Conservation (phyloP, 306 rosid genomes). For the Sphenostylis stenocarpa region DNA sequence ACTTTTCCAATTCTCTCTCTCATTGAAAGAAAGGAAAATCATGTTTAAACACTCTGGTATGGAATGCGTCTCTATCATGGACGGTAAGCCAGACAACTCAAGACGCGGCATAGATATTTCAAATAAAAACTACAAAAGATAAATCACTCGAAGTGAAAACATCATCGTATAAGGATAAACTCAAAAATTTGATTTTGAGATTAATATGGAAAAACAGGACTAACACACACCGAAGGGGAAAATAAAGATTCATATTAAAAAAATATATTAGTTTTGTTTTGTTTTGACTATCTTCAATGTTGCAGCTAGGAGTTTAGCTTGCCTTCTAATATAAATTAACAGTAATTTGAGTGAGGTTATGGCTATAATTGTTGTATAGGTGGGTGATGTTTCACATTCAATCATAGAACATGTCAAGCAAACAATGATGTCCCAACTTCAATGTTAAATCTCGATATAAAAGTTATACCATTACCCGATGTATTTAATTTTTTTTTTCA, state of each 20-base stretch:
- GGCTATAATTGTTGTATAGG: neutral
- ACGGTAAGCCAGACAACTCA: constrained; percentile 27
- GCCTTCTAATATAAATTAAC: constrained; percentile 24
- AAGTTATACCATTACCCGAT: neutral
- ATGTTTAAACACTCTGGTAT: neutral
- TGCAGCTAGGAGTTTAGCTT: constrained; percentile 15
- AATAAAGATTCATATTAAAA: neutral
- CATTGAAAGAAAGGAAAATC: constrained; percentile 8
- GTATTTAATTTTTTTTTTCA: too few species aligned
- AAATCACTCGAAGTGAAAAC: too few species aligned
- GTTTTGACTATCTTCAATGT: neutral
- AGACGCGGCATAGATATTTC: neutral
- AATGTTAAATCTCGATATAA: neutral
- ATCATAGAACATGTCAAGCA: constrained; percentile 2
- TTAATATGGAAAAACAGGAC: neutral
- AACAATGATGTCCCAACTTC: neutral
- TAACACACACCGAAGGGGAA: neutral
- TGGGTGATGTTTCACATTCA: constrained; percentile 27
- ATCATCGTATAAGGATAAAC: neutral
- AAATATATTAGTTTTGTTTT: neutral
- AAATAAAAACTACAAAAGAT: neutral
- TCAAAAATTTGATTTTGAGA: neutral
- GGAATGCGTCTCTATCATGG: neutral
- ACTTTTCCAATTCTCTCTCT: neutral
- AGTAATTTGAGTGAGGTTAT: neutral